These are phyloP conservation scores for Pythium diclinum DNA, from an alignment of 352 stramenopile genomes.

Conservation along the genomic window DNA sequence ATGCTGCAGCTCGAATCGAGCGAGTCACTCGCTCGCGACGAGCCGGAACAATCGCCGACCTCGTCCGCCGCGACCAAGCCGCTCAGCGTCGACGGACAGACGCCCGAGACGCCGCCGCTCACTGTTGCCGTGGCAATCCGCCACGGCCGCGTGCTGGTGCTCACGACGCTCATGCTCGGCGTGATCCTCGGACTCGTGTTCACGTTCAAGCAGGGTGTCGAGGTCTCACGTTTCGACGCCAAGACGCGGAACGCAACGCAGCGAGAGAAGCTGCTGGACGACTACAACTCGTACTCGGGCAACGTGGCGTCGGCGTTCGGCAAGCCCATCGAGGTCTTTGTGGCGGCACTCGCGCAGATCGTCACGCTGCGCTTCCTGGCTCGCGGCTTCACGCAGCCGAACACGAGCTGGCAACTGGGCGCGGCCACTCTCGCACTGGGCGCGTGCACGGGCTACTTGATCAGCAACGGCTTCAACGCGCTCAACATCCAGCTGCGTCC, in stretches of 20 bases:
- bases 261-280: neutral
- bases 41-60: neutral
- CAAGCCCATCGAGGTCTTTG: slow-evolving; percentile 11
- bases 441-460: neutral
- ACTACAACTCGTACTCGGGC: slow-evolving; percentile 13
- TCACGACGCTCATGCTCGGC: neutral
- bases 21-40: neutral
- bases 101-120: neutral
- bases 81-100: neutral
- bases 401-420: neutral
- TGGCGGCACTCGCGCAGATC: neutral
- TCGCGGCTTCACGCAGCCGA: neutral
- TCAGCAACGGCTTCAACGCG: slow-evolving; percentile 13
- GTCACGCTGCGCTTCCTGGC: slow-evolving; percentile 11
- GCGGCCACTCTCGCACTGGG: neutral
- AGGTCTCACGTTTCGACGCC: neutral
- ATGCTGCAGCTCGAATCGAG: neutral
- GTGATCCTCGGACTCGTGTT: neutral
- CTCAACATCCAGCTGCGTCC: slow-evolving; percentile 14
- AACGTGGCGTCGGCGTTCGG: slow-evolving; percentile 1
- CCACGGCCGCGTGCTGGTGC: neutral
- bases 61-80: neutral
- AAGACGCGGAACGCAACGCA: too few relatives aligned
- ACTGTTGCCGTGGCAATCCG: neutral
- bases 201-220: slow-evolving; percentile 2